These are phyloP conservation scores for Rosa hybrid DNA, from an alignment of 331 rosid genomes.

Conservation along the genomic window DNA sequence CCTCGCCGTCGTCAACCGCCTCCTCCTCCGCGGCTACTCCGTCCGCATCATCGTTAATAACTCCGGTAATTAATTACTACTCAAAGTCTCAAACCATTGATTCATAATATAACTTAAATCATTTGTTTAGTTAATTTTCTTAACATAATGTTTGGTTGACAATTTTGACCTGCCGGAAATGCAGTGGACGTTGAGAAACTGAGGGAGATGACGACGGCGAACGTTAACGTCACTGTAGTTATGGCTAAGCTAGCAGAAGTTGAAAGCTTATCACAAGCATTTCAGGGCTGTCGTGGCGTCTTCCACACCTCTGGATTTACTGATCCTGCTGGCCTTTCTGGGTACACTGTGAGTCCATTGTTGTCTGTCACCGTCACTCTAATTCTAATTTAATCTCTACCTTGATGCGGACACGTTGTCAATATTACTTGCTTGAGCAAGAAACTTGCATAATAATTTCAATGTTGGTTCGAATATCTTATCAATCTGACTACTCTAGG, in stretches of 20 bases:
- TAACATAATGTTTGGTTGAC: neutral
- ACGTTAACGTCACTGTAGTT: constrained; percentile 17
- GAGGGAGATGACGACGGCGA: constrained; percentile 44
- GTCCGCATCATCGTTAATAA: constrained; percentile 64
- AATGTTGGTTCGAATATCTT: neutral
- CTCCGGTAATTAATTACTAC: constrained; percentile 38
- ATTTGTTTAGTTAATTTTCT: neutral
- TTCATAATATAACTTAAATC: neutral
- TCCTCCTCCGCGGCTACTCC: constrained; percentile 67
- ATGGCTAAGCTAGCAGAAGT: constrained; percentile 55
- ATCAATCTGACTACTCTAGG: neutral
- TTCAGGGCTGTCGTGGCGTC: constrained; percentile 80
- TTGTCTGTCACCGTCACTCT: neutral
- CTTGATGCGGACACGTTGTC: neutral
- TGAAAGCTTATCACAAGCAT: constrained; percentile 54
- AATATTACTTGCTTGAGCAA: neutral
- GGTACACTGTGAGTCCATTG: constrained; percentile 63
- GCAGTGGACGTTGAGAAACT: constrained; percentile 70
- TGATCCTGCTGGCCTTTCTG: constrained; percentile 92
- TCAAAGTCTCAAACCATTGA: neutral
- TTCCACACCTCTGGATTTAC: constrained; percentile 80
- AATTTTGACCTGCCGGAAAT: neutral
- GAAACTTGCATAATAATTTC: neutral
- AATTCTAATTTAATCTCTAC: neutral
- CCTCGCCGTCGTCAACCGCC: constrained; percentile 63